Conservation (phyloP, 192 early-diverging fungal genomes). For the Coemansia sp. region DNA sequence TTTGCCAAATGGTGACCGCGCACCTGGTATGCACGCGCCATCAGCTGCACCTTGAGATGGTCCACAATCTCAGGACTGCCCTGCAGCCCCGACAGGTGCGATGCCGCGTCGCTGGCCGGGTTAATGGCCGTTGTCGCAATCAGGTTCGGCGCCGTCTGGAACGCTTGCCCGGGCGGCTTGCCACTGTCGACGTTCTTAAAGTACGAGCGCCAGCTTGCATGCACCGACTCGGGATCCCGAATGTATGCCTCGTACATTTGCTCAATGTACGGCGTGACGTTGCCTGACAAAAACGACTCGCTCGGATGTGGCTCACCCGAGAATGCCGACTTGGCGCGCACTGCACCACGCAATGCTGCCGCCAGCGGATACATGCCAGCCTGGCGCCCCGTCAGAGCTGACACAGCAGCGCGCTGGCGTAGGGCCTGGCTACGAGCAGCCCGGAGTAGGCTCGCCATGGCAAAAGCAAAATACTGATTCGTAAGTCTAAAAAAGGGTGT, state of each 20-base stretch:
- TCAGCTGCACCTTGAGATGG: conserved; percentile 96
- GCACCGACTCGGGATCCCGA: conserved; percentile 84
- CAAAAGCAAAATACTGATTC: conserved; percentile 6
- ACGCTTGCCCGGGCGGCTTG: conserved; percentile 65
- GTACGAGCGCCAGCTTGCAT: conserved; percentile 96
- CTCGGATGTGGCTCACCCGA: conserved; percentile 55
- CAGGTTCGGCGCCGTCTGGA: conserved; percentile 77
- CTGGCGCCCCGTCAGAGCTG: conserved; percentile 19
- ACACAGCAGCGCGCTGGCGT: conserved; percentile 31
- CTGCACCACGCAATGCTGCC: conserved; percentile 11
- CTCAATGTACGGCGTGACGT: conserved; percentile 83
- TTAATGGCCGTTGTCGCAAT: conserved; percentile 64
- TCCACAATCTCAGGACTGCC: conserved; percentile 82
- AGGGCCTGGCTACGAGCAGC: conserved; percentile 49
- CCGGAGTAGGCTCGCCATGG: conserved; percentile 48
- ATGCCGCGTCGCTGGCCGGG: conserved; percentile 55
- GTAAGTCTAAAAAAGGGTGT: conserved; percentile 2
- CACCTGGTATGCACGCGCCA: conserved; percentile 94
- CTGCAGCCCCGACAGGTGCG: conserved; percentile 44
- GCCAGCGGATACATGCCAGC: conserved; percentile 13
- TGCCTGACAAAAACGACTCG: conserved; percentile 85
- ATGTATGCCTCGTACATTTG: conserved; percentile 95
- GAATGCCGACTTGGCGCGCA: conserved; percentile 36
- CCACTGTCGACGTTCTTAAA: conserved; percentile 78
- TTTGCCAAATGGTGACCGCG: conserved; percentile 95